Conservation (phyloP, 345 rosid species). For the Clarkia xantiana region DNA sequence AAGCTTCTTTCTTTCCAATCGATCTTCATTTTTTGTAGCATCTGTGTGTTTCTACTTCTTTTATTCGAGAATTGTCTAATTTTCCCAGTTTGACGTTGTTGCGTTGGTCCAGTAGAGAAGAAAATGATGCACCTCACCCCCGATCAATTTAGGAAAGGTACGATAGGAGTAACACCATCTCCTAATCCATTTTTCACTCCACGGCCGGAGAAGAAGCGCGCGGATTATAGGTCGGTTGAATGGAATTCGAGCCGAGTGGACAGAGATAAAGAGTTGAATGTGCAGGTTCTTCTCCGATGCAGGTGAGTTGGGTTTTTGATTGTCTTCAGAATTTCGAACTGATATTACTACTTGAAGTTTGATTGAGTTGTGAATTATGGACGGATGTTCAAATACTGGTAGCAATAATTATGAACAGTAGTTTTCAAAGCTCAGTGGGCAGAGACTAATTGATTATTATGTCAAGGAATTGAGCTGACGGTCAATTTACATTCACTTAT, state of each 20-base stretch:
- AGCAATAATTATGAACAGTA: too few species aligned
- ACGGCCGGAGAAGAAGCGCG: slow-evolving; percentile 68
- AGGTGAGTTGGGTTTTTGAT: slow-evolving; percentile 15
- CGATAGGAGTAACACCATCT: slow-evolving; percentile 54
- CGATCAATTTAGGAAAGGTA: slow-evolving; percentile 44
- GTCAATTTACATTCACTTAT: background rate
- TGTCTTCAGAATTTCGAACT: background rate
- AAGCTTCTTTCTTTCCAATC: background rate
- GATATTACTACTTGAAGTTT: background rate
- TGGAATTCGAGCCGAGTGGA: slow-evolving; percentile 48
- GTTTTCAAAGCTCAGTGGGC: too few species aligned
- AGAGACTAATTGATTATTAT: too few species aligned
- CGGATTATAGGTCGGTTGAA: slow-evolving; percentile 33
- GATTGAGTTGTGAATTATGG: background rate
- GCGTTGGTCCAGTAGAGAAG: background rate
- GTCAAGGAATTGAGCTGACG: too few species aligned
- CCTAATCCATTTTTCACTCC: slow-evolving; percentile 83
- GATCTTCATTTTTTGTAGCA: background rate
- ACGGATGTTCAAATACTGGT: too few species aligned
- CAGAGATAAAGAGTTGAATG: slow-evolving; percentile 68
- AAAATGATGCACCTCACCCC: slow-evolving; percentile 57
- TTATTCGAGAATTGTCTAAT: background rate
- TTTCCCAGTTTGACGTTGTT: background rate
- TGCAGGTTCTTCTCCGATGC: slow-evolving; percentile 82
- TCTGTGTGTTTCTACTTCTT: background rate